Base-by-base conservation (phyloP, 2,329 filamentous ascomycete genomes). In the Trichophyton mentagrophytes region DNA sequence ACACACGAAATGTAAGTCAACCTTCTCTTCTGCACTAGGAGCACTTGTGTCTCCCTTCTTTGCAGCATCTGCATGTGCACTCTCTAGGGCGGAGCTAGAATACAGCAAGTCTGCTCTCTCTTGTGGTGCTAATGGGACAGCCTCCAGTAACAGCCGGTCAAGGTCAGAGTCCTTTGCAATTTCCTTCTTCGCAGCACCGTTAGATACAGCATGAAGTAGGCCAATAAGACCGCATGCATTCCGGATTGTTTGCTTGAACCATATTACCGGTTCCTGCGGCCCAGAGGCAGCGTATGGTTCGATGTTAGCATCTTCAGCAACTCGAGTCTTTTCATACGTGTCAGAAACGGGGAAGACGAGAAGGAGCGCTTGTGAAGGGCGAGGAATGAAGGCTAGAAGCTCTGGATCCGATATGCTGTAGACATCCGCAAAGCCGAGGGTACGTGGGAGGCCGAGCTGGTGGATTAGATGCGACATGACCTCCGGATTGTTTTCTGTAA, bases 1-100 rank as follows among this genome's bases (percentile, higher is more conserved):
- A 70, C 89, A 93, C 55, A 97, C 92, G 72, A 95, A 97, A 77
- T 99, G 93, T 67, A 96, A 79, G 70, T 96, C 92, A n/a, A 96
- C 80, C 66, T 87, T 82, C 68, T 89, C 88, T n/a, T 85, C 81
- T 7, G 90, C 89, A 60, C 82, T 76, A 0, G 93, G 92, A 1
- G 91, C 89, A 11, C 79, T 71, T 0, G 90, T 95, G 70, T 92
- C 89, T 17, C 92, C 92, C 63, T 81, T 77, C 6, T 80, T 80
- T 3, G 92, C 93, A 13, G 90, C 90, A 63, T 82, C 82, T 55
- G 84, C 83, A 75, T 97, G 91, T 5, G 90, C 91, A 3, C 76
- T 78, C 60, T 95, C 91, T 57, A 97, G 80, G 9, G 82, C 84
- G 44, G 84, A 78, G 17, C 87, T 89, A 60, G 86, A 80, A 73